Conservation (phyloP, 1,139 yeast genomes). For the Saccharomyces hybrid region DNA sequence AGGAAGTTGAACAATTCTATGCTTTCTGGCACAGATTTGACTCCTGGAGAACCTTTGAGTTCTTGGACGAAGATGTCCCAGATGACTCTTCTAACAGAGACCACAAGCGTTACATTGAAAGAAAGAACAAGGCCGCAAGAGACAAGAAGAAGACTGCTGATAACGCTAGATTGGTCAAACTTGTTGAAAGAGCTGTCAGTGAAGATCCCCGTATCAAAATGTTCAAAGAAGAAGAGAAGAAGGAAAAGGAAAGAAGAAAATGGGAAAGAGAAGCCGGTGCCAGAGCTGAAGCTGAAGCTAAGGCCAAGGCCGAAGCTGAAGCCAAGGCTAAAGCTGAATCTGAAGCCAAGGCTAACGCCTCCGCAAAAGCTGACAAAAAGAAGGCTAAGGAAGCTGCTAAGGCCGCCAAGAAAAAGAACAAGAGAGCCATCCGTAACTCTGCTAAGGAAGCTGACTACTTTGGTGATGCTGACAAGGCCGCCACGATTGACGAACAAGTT, state of each 20-base stretch:
- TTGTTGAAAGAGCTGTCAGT: constrained; percentile 78
- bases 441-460: constrained; percentile 83
- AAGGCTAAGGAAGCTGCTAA: constrained; percentile 97
- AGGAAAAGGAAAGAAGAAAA: constrained; percentile 88
- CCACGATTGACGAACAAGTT: constrained; percentile 69
- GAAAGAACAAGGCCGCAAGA: constrained; percentile 94
- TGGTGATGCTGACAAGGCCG: constrained; percentile 63
- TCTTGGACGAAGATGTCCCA: constrained; percentile 98
- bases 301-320: constrained; percentile 81
- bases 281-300: constrained; percentile 89
- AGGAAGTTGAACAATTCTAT: constrained; percentile 85
- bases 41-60: constrained; percentile 98
- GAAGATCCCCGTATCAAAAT: constrained; percentile 93
- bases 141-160: constrained; percentile 97
- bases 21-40: constrained; percentile 91
- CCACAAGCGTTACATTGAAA: constrained; percentile 96
- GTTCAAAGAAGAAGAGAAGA: constrained; percentile 91
- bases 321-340: constrained; percentile 73
- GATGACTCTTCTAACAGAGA: constrained; percentile 99
- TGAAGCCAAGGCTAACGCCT: constrained; percentile 52
- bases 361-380: constrained; percentile 62
- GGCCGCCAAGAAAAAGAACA: constrained; percentile 95
- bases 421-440: constrained; percentile 79
- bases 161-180: constrained; percentile 78
- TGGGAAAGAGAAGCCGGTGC: constrained; percentile 99